Conservation (phyloP, 2,329 filamentous ascomycete species). For the Scedosporium dehoogii region DNA sequence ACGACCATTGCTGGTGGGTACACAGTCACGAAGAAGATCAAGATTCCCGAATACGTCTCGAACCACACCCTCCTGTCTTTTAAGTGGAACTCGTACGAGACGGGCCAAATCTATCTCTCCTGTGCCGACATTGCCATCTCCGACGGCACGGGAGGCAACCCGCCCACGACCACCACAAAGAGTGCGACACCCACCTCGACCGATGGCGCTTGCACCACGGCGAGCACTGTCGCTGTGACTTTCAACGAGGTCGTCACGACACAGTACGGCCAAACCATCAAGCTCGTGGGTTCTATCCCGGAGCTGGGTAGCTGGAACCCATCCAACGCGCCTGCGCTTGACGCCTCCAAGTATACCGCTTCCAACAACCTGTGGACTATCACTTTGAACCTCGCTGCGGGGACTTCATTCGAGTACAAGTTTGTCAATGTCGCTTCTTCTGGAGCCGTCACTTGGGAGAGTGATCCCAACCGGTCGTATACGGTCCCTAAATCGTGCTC, state of each 20-base stretch:
- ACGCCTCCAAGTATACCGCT: conserved; percentile 40
- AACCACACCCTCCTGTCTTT: conserved; percentile 41
- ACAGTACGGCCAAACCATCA: conserved; percentile 39
- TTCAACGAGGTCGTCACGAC: conserved; percentile 33
- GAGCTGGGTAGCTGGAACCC: conserved; percentile 23
- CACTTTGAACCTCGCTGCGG: conserved; percentile 39
- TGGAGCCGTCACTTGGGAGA: conserved; percentile 47
- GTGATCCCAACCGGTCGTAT: conserved; percentile 33
- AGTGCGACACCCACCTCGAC: conserved; percentile 11
- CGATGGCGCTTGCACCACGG: conserved; percentile 17
- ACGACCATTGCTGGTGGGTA: conserved; percentile 44
- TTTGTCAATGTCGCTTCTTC: conserved; percentile 44
- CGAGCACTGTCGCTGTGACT: conserved; percentile 27
- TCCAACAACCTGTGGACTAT: conserved; percentile 43
- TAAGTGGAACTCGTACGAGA: conserved; percentile 46
- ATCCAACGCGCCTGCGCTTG: conserved; percentile 35
- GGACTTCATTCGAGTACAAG: conserved; percentile 48
- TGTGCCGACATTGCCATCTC: conserved; percentile 42
- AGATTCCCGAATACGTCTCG: conserved; percentile 35
- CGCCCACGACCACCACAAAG: conserved; percentile 11
- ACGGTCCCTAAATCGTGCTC: conserved; percentile 12
- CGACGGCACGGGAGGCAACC: conserved; percentile 12
- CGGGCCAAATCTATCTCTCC: conserved; percentile 40
- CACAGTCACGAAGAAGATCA: conserved; percentile 40
- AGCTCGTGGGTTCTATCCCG: conserved; percentile 29